phyloP scores from a whole-genome alignment of 306 rosid genomes.

The Cicer yamashitae region DNA sequence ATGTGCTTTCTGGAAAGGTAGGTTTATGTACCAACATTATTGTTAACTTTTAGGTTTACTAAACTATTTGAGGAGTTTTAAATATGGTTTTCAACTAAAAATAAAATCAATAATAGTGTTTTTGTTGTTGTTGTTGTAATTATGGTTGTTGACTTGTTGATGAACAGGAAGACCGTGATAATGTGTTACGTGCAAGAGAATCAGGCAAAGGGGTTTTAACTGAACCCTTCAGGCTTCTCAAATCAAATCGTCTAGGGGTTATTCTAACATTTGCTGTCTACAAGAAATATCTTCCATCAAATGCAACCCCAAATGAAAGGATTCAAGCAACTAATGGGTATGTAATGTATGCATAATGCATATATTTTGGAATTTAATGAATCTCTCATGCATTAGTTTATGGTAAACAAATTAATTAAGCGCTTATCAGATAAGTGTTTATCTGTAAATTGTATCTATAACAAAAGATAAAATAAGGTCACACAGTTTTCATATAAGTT shows the following conservation, averaged over 20 bases:
- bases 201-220: conserved; percentile 96
- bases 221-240: conserved; percentile 85
- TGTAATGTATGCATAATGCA: conserved; percentile 14
- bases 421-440: too few species aligned
- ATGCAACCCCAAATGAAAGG: conserved; percentile 91
- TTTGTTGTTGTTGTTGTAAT: neutral
- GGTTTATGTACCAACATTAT: conserved; percentile 9
- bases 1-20: conserved; percentile 88
- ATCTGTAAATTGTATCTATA: too few species aligned
- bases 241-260: conserved; percentile 92
- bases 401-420: too few species aligned
- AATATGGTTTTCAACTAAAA: neutral
- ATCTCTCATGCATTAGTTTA: neutral
- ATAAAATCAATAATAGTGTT: neutral
- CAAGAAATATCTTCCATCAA: conserved; percentile 85
- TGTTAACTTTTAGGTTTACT: too few species aligned
- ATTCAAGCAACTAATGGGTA: conserved; percentile 97
- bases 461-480: too few species aligned
- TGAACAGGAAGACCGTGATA: conserved; percentile 88
- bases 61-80: neutral
- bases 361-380: too few species aligned
- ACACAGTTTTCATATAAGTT: too few species aligned
- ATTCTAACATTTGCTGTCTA: conserved; percentile 95
- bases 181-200: conserved; percentile 88
- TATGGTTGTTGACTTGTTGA: conserved; percentile 35